Base-by-base conservation (phyloP, 371 early-diverging fungal species). In the Lichtheimia corymbifera region DNA sequence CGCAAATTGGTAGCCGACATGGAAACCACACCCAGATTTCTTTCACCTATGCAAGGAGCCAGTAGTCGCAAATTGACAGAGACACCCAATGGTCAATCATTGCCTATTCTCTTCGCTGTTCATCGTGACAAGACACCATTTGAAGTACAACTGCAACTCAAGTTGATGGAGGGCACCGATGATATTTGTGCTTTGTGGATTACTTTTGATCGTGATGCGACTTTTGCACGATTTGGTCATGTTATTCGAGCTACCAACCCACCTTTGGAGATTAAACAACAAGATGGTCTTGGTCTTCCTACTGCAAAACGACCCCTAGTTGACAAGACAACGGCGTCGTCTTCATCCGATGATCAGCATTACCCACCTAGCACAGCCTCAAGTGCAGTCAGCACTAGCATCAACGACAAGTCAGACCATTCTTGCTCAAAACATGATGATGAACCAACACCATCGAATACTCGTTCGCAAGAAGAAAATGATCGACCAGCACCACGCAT, bases 151-250 rank as follows among this genome's bases (percentile, higher is more conserved):
- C 74, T 89, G 20, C 89, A 88, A 53, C 74, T 88, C 28, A 80
- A 88, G 22, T 66, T 84, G 50, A 74, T 88, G 0, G 72, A 80
- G 35, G 76, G 76, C 0, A 64, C 74, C 1, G 73, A 80, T 15
- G 87, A 83, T 18, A 56, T 86, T 44, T 85, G 73, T 67, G 87
- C 89, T 5, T 65, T 88, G 30, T 90, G 90, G 90, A 85, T 90
- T 22, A 84, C 89, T 0, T 90, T 82, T 65, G 86, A 88, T 58
- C 79, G 88, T 30, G 83, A 76, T 25, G 69, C 77, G 15, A 79
- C 82, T 13, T 84, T 84, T 60, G 70, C 77, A n/a, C 65, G 77
- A 18, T 65, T 63, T 42, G 80, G 80, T 12, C 77, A 79, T 53
- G 54, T 20, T 5, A 54, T 27, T 24, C 17, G 15, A 25, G 15